Conservation (phyloP, 2,329 filamentous ascomycete species). For the Penicillium sp. region DNA sequence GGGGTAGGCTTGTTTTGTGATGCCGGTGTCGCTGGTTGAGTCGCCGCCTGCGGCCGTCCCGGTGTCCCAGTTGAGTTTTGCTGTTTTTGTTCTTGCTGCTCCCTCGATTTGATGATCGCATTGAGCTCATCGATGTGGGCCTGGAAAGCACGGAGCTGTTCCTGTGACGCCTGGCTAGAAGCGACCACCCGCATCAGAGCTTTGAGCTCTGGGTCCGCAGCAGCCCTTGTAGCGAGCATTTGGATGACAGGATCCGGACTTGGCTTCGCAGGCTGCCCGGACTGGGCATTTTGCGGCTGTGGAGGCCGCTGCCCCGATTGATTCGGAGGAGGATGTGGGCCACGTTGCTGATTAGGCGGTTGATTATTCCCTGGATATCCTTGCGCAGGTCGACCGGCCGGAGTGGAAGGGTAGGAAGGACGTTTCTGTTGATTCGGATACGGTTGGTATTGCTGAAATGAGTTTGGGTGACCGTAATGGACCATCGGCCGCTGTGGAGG, state of each 20-base stretch:
- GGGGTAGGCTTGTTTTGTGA: slow-evolving; percentile 13
- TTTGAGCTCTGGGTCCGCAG: slow-evolving; percentile 54
- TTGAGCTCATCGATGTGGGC: slow-evolving; percentile 57
- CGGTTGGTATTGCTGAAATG: slow-evolving; percentile 48
- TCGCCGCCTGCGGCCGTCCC: slow-evolving; percentile 1
- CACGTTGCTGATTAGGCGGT: slow-evolving; percentile 25
- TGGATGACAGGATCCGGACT: slow-evolving; percentile 57
- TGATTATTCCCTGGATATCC: slow-evolving; percentile 30
- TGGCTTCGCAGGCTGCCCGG: slow-evolving; percentile 46
- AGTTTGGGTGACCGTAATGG: slow-evolving; percentile 46
- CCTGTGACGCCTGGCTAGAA: slow-evolving; percentile 53
- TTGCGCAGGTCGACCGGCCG: slow-evolving; percentile 32
- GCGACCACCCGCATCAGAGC: slow-evolving; percentile 57
- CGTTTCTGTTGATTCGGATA: slow-evolving; percentile 39
- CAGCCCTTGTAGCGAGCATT: slow-evolving; percentile 56
- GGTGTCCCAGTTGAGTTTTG: slow-evolving; percentile 22
- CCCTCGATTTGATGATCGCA: slow-evolving; percentile 51
- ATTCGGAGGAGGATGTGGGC: slow-evolving; percentile 26
- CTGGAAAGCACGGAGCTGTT: slow-evolving; percentile 55
- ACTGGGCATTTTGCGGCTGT: slow-evolving; percentile 31
- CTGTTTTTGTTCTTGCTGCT: slow-evolving; percentile 44
- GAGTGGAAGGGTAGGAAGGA: slow-evolving; percentile 30
- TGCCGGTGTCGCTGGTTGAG: slow-evolving; percentile 18
- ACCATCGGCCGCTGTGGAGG: slow-evolving; percentile 47
- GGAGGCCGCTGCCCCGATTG: slow-evolving; percentile 34